Base-by-base conservation (phyloP, 441 rosid genomes). In the Brassica hybrid region DNA sequence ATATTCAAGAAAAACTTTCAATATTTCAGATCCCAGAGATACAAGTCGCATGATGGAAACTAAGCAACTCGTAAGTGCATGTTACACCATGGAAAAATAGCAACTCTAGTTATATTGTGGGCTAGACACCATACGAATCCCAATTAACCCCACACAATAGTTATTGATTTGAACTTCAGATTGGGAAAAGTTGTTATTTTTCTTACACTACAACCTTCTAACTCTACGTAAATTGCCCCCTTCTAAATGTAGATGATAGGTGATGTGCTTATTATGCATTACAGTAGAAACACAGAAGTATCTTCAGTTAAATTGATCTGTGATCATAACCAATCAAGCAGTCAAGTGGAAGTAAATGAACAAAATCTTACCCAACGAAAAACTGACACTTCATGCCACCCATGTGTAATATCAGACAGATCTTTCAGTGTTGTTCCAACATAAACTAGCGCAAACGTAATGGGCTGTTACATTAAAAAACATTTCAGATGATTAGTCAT, bases 341-440 rank as follows among this genome's bases (percentile, higher is more conserved):
- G 67, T 34, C 36, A 74, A 69, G 45, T 43, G 5, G 41, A 69
- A 64, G 34, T 19, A 58, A 69, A 45, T 56, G 27, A 58, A 10
- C 6, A n/a, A 52, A 59, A 59, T 16, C 88, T 86, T 81, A 94
- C 98, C 95, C 89, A 88, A 67, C 91, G 92, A 77, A 85, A 77
- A n/a, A 88, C 81, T 72, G 98, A 94, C 80, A 94, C 84, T 50
- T 91, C 89, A 79, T 87, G 86, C 94, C 97, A 92, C 27, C 95
- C 97, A 76, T 88, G 97, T 17, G 89, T 92, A 27, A 89, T 92
- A 74, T 89, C 92, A 65, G 97, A 92, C 70, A 94, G 85, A 87
- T 92, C 95, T 84, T 92, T 94, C 59, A 94, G 82, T 25, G 94
- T 92, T n/a, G 97, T 92, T 81, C 98, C 97, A 76, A 86, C 82